Percentiles rank a stretch among this genome's conserved stretches.
phyloP scores from a whole-genome alignment of 495 filamentous ascomycete genomes.

The Penicillium salamii region DNA sequence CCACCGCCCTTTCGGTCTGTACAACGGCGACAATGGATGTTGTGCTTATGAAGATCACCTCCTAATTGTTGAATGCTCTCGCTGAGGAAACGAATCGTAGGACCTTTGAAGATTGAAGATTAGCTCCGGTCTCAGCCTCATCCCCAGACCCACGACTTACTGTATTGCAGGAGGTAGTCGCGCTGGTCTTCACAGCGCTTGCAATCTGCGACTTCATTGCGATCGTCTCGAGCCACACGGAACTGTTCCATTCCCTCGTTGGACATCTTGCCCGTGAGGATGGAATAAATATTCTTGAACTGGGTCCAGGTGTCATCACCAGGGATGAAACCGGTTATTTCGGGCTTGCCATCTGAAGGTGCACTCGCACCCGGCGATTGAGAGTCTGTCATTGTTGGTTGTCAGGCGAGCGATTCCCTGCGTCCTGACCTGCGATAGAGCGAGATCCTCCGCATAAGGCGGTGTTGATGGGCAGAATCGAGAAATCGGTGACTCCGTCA shows the following conservation, averaged over 20 bases:
- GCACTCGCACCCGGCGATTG: conserved; percentile 20
- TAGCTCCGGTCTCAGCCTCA: conserved; percentile 1
- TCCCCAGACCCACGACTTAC: conserved; percentile 29
- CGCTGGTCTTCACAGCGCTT: conserved; percentile 71
- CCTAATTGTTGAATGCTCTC: conserved; percentile 75
- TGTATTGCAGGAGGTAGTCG: conserved; percentile 76
- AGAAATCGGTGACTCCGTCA: background rate
- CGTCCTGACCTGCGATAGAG: conserved; percentile 4
- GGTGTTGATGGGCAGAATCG: conserved; percentile 28
- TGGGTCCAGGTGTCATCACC: conserved; percentile 63
- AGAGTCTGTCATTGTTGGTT: conserved; percentile 33
- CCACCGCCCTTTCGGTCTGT: conserved; percentile 67
- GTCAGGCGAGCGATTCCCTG: background rate
- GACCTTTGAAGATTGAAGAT: conserved; percentile 43
- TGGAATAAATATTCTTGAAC: conserved; percentile 79
- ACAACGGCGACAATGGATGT: conserved; percentile 81
- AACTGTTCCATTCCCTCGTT: conserved; percentile 66
- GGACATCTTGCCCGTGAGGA: conserved; percentile 68
- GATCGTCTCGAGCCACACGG: conserved; percentile 62
- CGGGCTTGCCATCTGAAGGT: conserved; percentile 20
- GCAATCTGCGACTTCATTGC: conserved; percentile 69
- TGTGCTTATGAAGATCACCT: conserved; percentile 65
- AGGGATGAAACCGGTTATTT: conserved; percentile 38
- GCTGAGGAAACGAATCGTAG: conserved; percentile 78
- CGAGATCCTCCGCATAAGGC: conserved; percentile 33